Evolutionary conservation across 2,329 filamentous ascomycete species (phyloP), one percentile per base, ranked within the genome.

Genomic region (Epichloe uncinata): DNA sequence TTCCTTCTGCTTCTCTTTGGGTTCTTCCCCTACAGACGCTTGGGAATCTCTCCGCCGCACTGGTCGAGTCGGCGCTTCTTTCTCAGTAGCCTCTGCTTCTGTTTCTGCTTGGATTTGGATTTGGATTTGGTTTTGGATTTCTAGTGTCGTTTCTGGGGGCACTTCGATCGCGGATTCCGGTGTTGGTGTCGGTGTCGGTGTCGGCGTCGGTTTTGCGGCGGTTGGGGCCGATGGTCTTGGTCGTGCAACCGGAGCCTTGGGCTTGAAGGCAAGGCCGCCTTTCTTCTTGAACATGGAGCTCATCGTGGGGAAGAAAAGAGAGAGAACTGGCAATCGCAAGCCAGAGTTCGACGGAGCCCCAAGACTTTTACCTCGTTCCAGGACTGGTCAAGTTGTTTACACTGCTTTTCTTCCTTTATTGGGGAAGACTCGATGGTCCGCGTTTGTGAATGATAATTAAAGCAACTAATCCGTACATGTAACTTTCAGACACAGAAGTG

Each of bases 251-350:
- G 77, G 78, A 55, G 78, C 77, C 69, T 85, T 87, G 42, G 84
- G 84, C 63, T 85, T 85, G 69, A 88, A 87, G 68, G 73, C 73
- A 51, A 73, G 69, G 57, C 73, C 73, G 60, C 71, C 73, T 57
- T 74, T 71, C 67, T 86, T 85, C 69, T 85, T 85, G 65, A 83
- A 74, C 69, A 84, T 83, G 53, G 73, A 77, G 68, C 76, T 80
- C 72, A 85, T 83, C 57, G 68, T 73, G 68, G 51, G 36, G 16
- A 33, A 45, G 12, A 2, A 42, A 36, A 26, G 35, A 26, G 16
- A 7, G 12, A 15, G 12, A n/a, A 18, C 8, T 18, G 18, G 22
- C 3, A 13, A 18, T 33, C 5, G 13, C 26, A 38, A 36, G 37
- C 26, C 35, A 45, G 30, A n/a, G 3, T 26, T 36, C 33, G 9